These are phyloP conservation scores for Tuber umbilicatum DNA, from an alignment of 495 filamentous ascomycete genomes.

Conservation along the genomic window DNA sequence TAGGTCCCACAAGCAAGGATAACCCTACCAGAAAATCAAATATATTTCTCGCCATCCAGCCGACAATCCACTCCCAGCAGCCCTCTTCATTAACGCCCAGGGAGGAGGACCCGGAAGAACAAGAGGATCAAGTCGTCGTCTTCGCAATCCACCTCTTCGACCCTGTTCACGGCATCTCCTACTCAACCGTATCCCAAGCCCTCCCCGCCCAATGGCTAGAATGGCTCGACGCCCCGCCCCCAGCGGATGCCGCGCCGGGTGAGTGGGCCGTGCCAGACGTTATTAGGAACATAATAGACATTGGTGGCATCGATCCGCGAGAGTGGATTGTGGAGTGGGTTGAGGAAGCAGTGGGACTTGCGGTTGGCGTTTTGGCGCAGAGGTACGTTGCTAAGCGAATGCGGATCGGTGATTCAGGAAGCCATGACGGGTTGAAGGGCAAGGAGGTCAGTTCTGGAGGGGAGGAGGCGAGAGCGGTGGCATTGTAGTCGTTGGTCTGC, in stretches of 20 bases:
- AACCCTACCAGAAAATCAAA: slow-evolving; percentile 89
- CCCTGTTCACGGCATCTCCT: slow-evolving; percentile 84
- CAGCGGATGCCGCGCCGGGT: slow-evolving; percentile 43
- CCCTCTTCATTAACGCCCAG: neutral
- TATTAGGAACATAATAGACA: slow-evolving; percentile 80
- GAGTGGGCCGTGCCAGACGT: slow-evolving; percentile 61
- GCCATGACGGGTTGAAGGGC: slow-evolving; percentile 11
- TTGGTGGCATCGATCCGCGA: slow-evolving; percentile 83
- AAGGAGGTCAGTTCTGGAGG: slow-evolving; percentile 15
- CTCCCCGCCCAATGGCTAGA: slow-evolving; percentile 81
- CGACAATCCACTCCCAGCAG: slow-evolving; percentile 54
- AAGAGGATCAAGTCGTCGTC: slow-evolving; percentile 54
- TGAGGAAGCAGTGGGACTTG: slow-evolving; percentile 75
- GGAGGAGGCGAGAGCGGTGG: slow-evolving; percentile 22
- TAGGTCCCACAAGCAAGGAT: slow-evolving; percentile 64
- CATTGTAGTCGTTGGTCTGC: slow-evolving; percentile 27
- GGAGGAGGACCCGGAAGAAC: slow-evolving; percentile 33
- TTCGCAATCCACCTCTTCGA: slow-evolving; percentile 93
- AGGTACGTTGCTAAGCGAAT: slow-evolving; percentile 90
- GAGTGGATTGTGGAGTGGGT: slow-evolving; percentile 98
- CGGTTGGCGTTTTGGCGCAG: slow-evolving; percentile 84
- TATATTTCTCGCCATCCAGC: slow-evolving; percentile 90
- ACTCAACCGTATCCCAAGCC: slow-evolving; percentile 71
- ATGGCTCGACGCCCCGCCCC: slow-evolving; percentile 77
- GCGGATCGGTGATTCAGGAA: slow-evolving; percentile 75